These are phyloP conservation scores for Fusarium lateritium DNA, from an alignment of 2,329 filamentous ascomycete genomes.

Conservation along the genomic window DNA sequence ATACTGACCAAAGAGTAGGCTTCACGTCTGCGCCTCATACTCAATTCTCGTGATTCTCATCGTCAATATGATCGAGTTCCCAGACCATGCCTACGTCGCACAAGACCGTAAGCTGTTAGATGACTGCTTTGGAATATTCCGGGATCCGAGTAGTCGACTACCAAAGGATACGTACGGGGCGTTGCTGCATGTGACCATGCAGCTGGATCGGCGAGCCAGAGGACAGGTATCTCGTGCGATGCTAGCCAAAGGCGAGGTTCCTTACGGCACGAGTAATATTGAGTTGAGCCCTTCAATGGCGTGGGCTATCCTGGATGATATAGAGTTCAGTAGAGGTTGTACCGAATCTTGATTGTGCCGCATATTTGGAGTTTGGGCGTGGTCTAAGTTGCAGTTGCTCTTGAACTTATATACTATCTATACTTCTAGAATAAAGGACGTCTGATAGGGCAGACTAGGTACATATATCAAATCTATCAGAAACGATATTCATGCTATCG, in stretches of 20 bases:
- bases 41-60: conserved; percentile 36
- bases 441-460: background rate
- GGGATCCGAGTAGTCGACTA: background rate
- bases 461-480: background rate
- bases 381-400: too few relatives aligned
- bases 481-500: background rate
- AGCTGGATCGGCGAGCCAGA: conserved; percentile 35
- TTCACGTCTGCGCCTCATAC: conserved; percentile 35
- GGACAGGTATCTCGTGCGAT: conserved; percentile 28
- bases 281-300: conserved; percentile 25
- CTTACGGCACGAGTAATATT: background rate
- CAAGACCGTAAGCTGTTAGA: conserved; percentile 30
- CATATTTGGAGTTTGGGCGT: too few relatives aligned
- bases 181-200: conserved; percentile 27
- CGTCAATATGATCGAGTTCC: conserved; percentile 45
- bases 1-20: conserved; percentile 15
- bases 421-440: too few relatives aligned
- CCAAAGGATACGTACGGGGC: conserved; percentile 14
- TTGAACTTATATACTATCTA: too few relatives aligned
- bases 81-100: conserved; percentile 7
- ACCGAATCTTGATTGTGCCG: too few relatives aligned
- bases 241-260: background rate
- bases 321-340: conserved; percentile 17
- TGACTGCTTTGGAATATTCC: conserved; percentile 8
- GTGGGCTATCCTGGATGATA: conserved; percentile 32